These are phyloP conservation scores for Fusarium pseudonygamai DNA, from an alignment of 2,329 filamentous ascomycete genomes.

Conservation along the genomic window DNA sequence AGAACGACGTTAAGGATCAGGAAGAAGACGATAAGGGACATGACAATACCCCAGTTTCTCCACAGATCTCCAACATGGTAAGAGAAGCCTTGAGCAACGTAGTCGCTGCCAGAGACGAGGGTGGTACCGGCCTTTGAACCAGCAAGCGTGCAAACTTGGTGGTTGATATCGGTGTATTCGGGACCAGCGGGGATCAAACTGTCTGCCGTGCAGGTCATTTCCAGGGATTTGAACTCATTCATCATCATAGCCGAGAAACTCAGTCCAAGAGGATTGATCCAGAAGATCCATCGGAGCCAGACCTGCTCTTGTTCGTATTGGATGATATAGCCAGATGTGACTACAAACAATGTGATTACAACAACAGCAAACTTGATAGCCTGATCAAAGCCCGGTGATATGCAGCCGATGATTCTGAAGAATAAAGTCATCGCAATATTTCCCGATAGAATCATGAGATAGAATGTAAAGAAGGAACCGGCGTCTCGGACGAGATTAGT, in stretches of 20 bases:
- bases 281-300: constrained; percentile 84
- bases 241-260: constrained; percentile 83
- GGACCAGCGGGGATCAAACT: constrained; percentile 77
- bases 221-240: constrained; percentile 80
- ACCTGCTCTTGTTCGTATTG: constrained; percentile 79
- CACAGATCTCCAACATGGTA: constrained; percentile 76
- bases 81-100: constrained; percentile 74
- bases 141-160: constrained; percentile 84
- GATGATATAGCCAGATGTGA: constrained; percentile 85
- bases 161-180: constrained; percentile 73
- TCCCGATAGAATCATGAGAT: constrained; percentile 72
- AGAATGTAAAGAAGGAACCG: constrained; percentile 82
- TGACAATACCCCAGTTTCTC: constrained; percentile 85
- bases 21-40: constrained; percentile 80
- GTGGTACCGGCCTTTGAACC: constrained; percentile 74
- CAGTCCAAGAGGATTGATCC: constrained; percentile 78
- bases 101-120: constrained; percentile 71
- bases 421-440: constrained; percentile 81
- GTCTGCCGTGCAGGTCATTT: constrained; percentile 73
- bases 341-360: constrained; percentile 82
- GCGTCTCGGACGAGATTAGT: constrained; percentile 73
- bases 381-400: constrained; percentile 84
- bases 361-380: constrained; percentile 85
- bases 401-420: constrained; percentile 77
- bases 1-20: constrained; percentile 78